Evolutionary conservation across 2,329 filamentous ascomycete species (phyloP).

Genomic region (Orbilia blumenaviensis): DNA sequence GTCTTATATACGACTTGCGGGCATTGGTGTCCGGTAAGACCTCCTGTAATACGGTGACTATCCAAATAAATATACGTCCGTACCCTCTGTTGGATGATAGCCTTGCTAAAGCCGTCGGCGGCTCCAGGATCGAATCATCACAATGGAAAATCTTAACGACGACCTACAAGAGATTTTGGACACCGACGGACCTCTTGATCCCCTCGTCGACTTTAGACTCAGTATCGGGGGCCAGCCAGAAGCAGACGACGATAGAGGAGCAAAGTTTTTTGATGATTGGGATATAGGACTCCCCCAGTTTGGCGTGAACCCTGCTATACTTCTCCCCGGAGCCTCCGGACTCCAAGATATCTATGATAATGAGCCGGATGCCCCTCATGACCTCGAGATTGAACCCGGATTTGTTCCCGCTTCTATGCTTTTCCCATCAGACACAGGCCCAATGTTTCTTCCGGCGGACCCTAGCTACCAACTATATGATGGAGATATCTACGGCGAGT

Average conservation of each 20-base stretch:
- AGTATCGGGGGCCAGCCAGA: background rate
- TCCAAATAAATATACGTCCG: too few relatives aligned
- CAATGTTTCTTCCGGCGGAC: background rate
- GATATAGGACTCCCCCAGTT: background rate
- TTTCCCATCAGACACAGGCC: background rate
- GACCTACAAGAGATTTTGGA: constrained; percentile 3
- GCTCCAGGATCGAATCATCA: background rate
- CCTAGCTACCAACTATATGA: background rate
- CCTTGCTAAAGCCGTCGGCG: background rate
- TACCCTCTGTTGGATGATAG: too few relatives aligned
- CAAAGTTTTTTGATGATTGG: background rate
- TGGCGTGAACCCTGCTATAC: background rate
- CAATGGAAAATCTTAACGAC: constrained; percentile 9
- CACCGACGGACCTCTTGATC: background rate
- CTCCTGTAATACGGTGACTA: too few relatives aligned
- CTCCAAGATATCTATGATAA: background rate
- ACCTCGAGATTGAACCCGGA: background rate
- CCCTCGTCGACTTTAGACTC: background rate
- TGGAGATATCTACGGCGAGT: background rate
- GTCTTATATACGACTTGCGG: background rate
- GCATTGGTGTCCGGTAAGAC: background rate
- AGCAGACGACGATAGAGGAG: background rate
- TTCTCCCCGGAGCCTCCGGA: background rate
- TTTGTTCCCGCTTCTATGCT: background rate
- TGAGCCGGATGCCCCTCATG: constrained; percentile 37